Percentiles rank a stretch among this genome's conserved stretches.
These are phyloP conservation scores for Yamadazyma epiphylla DNA, from an alignment of 1,139 yeast species.

Conservation along the genomic window DNA sequence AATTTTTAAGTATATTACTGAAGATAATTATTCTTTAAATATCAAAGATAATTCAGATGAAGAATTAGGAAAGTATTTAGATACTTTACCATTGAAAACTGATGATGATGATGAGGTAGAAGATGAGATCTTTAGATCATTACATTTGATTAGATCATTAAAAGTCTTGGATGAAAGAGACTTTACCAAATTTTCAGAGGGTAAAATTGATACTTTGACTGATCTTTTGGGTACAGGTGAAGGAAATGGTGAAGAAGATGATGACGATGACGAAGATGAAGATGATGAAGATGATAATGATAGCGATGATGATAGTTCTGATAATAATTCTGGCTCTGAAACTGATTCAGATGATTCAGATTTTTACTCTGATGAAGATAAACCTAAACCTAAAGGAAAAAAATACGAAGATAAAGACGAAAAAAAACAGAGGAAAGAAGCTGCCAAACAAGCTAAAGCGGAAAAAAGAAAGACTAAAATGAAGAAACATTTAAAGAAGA, in stretches of 20 bases:
- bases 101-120: constrained; percentile 52
- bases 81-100: constrained; percentile 48
- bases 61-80: constrained; percentile 34
- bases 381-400: constrained; percentile 48
- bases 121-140: constrained; percentile 84
- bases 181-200: constrained; percentile 74
- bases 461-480: constrained; percentile 88
- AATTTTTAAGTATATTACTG: constrained; percentile 70
- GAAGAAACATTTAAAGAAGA: constrained; percentile 89
- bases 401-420: constrained; percentile 79
- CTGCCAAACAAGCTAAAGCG: constrained; percentile 76
- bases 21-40: constrained; percentile 34
- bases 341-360: constrained; percentile 22
- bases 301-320: constrained; percentile 25
- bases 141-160: constrained; percentile 76
- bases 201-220: constrained; percentile 75
- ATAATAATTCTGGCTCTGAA: constrained; percentile 30
- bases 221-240: constrained; percentile 34
- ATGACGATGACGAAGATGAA: constrained; percentile 19
- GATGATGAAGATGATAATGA: constrained; percentile 28
- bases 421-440: constrained; percentile 80
- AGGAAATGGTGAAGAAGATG: constrained; percentile 24
- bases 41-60: constrained; percentile 39
- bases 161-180: constrained; percentile 83
- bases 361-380: constrained; percentile 12